Percentiles rank a stretch among this genome's conserved stretches.
These are phyloP conservation scores for Monascus ruber DNA, from an alignment of 2,329 filamentous ascomycete genomes.

Conservation along the genomic window DNA sequence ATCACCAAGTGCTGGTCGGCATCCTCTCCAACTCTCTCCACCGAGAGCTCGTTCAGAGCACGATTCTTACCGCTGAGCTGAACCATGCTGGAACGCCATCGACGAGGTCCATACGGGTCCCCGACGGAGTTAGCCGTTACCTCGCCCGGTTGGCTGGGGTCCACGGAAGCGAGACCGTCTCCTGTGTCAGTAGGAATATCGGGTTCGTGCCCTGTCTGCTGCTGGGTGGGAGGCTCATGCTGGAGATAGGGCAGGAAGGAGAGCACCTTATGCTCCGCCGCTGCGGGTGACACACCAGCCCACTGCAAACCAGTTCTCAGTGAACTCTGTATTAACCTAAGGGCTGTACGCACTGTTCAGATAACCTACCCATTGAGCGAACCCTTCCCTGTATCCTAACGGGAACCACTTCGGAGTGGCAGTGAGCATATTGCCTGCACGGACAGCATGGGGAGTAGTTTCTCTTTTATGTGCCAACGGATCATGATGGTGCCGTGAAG, in stretches of 20 bases:
- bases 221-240: conserved; percentile 54
- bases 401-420: conserved; percentile 54
- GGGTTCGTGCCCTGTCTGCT: conserved; percentile 43
- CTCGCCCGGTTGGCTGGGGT: conserved; percentile 29
- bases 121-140: conserved; percentile 39
- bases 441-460: conserved; percentile 19
- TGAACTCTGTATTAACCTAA: conserved; percentile 5
- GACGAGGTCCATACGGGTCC: conserved; percentile 73
- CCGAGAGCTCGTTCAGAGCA: conserved; percentile 81
- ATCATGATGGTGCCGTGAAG: conserved; percentile 5
- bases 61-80: conserved; percentile 74
- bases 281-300: conserved; percentile 67
- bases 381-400: conserved; percentile 81
- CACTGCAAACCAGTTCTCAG: conserved; percentile 46
- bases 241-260: conserved; percentile 73
- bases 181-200: conserved; percentile 14
- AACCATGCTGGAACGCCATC: conserved; percentile 80
- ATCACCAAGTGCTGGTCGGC: conserved; percentile 84
- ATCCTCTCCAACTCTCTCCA: conserved; percentile 70
- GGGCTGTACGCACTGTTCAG: conserved; percentile 1
- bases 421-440: conserved; percentile 15
- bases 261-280: conserved; percentile 80
- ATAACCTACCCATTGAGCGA: conserved; percentile 70
- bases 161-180: conserved; percentile 23
- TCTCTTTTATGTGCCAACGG: conserved; percentile 9